Percentiles rank a stretch among this genome's conserved stretches.
Evolutionary conservation across 192 early-diverging fungal species (phyloP).

Genomic region (Jimgerdemannia lactiflua): DNA sequence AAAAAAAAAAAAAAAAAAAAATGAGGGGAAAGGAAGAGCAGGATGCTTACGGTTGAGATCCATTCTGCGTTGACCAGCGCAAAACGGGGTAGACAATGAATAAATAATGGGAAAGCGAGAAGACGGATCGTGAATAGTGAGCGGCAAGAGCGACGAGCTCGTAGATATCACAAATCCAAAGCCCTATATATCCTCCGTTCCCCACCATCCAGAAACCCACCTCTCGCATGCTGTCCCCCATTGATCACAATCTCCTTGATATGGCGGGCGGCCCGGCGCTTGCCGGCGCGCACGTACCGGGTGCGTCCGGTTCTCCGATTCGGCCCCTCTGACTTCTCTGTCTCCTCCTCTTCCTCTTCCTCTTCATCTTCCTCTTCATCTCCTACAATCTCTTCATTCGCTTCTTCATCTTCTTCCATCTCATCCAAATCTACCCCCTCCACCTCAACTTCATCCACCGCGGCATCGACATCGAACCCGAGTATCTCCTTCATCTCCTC

Average conservation of each 20-base stretch:
- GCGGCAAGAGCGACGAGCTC: not conserved
- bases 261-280: not conserved
- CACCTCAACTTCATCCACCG: not conserved
- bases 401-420: not conserved
- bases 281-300: conserved; percentile 14
- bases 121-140: not conserved
- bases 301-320: not conserved
- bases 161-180: too few relatives aligned
- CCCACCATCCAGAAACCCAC: conserved; percentile 12
- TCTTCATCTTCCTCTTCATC: conserved; percentile 17
- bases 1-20: conserved; percentile 12
- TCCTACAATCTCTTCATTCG: not conserved
- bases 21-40: not conserved
- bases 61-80: not conserved
- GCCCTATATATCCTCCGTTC: too few relatives aligned
- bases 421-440: not conserved
- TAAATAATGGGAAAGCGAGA: not conserved
- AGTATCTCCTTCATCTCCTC: not conserved
- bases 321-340: conserved; percentile 8
- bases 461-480: not conserved
- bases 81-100: not conserved
- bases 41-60: conserved; percentile 2
- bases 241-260: conserved; percentile 41
- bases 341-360: conserved; percentile 5
- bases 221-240: conserved; percentile 45